Conservation (phyloP, 805 yeast species). For the Saccharomycopsis amapae region DNA sequence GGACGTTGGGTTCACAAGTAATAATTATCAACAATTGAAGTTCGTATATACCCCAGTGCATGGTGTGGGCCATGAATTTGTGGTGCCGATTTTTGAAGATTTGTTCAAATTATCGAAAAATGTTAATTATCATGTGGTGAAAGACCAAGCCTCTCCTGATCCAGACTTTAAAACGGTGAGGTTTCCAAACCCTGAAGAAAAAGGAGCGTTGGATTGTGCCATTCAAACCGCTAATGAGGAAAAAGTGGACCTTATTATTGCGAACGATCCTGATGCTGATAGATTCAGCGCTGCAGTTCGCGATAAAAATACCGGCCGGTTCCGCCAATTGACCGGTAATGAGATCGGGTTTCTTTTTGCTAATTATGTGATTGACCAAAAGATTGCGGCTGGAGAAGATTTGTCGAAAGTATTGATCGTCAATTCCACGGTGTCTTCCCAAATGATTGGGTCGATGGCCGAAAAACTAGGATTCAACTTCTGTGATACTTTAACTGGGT, state of each 20-base stretch:
- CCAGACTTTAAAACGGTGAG: slow-evolving; percentile 79
- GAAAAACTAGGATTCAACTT: slow-evolving; percentile 49
- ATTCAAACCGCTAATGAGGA: slow-evolving; percentile 50
- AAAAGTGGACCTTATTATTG: slow-evolving; percentile 53
- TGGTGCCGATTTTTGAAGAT: slow-evolving; percentile 7
- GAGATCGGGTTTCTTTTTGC: slow-evolving; percentile 87
- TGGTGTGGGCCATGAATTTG: slow-evolving; percentile 75
- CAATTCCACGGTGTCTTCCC: slow-evolving; percentile 91
- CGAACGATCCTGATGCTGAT: slow-evolving; percentile 97
- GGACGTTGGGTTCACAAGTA: background rate
- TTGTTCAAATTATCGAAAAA: slow-evolving; percentile 5
- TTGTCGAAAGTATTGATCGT: slow-evolving; percentile 45
- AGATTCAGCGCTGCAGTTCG: slow-evolving; percentile 78
- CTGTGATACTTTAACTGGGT: slow-evolving; percentile 87
- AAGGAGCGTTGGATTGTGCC: slow-evolving; percentile 79
- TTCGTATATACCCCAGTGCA: slow-evolving; percentile 92
- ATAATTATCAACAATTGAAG: slow-evolving; percentile 29
- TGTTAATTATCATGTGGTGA: slow-evolving; percentile 33
- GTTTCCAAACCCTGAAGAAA: slow-evolving; percentile 95
- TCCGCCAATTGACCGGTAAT: slow-evolving; percentile 86
- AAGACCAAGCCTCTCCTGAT: slow-evolving; percentile 67
- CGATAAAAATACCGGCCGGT: slow-evolving; percentile 31
- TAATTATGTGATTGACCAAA: slow-evolving; percentile 41
- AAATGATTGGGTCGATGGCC: slow-evolving; percentile 67
- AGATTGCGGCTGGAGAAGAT: slow-evolving; percentile 23